Evolutionary conservation across 2,329 filamentous ascomycete genomes (phyloP).

Genomic region (Colletotrichum chlorophyti): DNA sequence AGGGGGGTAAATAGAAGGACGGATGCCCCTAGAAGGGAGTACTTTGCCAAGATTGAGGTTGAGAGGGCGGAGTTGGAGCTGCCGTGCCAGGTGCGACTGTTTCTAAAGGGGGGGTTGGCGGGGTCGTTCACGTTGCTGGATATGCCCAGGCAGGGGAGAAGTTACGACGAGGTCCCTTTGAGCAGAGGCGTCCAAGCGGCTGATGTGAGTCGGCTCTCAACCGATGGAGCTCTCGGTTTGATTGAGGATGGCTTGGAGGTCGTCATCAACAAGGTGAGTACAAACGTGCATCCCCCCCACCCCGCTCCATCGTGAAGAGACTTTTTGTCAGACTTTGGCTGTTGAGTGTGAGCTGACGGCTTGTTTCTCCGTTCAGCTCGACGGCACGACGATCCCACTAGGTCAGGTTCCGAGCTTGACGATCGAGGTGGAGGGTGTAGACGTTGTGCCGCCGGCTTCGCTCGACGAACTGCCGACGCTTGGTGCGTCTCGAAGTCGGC

Average conservation of each 20-base stretch:
- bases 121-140: constrained; percentile 43
- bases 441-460: constrained; percentile 34
- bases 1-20: background rate
- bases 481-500: constrained; percentile 21
- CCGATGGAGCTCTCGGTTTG: background rate
- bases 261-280: constrained; percentile 41
- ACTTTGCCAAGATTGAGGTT: constrained; percentile 43
- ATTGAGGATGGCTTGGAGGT: constrained; percentile 34
- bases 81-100: constrained; percentile 45
- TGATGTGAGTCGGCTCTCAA: background rate
- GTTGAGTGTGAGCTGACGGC: background rate
- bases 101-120: constrained; percentile 35
- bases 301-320: too few species aligned
- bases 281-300: too few species aligned
- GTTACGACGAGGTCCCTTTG: constrained; percentile 42
- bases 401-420: constrained; percentile 42
- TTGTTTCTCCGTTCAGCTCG: constrained; percentile 34
- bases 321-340: constrained; percentile 5
- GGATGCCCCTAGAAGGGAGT: constrained; percentile 34
- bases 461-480: constrained; percentile 38
- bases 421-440: constrained; percentile 43
- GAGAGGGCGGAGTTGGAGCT: constrained; percentile 44
- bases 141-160: constrained; percentile 43
- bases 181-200: constrained; percentile 22
- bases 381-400: constrained; percentile 39